Conservation (phyloP, 1,139 yeast genomes). For the Zygosaccharomyces sapae region DNA sequence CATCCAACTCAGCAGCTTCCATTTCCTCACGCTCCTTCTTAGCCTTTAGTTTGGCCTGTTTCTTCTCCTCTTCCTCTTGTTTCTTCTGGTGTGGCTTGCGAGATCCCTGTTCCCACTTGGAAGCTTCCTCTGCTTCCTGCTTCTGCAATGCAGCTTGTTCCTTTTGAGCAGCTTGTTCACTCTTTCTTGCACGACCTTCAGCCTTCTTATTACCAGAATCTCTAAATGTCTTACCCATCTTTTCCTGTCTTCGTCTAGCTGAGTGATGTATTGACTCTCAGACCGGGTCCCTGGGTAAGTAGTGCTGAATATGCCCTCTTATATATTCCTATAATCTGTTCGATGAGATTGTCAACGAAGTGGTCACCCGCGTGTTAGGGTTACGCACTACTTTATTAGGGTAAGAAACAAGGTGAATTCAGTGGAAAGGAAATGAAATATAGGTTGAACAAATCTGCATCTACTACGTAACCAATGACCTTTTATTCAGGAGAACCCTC, state of each 20-base stretch:
- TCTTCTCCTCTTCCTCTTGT: constrained; percentile 31
- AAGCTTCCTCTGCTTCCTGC: constrained; percentile 31
- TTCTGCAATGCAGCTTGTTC: constrained; percentile 25
- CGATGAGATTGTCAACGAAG: too few species aligned
- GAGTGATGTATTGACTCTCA: too few species aligned
- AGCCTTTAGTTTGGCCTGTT: constrained; percentile 29
- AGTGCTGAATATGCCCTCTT: too few species aligned
- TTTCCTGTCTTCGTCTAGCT: too few species aligned
- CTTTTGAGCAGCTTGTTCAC: constrained; percentile 32
- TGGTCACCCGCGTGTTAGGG: background rate
- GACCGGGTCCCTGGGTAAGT: too few species aligned
- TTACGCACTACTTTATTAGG: background rate
- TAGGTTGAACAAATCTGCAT: too few species aligned
- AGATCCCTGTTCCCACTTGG: constrained; percentile 39
- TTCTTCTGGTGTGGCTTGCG: constrained; percentile 32
- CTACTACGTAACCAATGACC: too few species aligned
- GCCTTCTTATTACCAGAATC: constrained; percentile 36
- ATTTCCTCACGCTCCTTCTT: constrained; percentile 34
- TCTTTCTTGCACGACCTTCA: constrained; percentile 35
- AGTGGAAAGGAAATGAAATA: background rate
- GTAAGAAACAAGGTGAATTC: background rate
- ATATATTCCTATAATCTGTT: too few species aligned
- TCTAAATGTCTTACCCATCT: constrained; percentile 37
- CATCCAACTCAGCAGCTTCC: constrained; percentile 35
- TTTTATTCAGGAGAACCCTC: too few species aligned